Percentiles rank a stretch among this genome's conserved stretches.
These are phyloP conservation scores for Turritis glabra DNA, from an alignment of 345 rosid genomes.

Conservation along the genomic window DNA sequence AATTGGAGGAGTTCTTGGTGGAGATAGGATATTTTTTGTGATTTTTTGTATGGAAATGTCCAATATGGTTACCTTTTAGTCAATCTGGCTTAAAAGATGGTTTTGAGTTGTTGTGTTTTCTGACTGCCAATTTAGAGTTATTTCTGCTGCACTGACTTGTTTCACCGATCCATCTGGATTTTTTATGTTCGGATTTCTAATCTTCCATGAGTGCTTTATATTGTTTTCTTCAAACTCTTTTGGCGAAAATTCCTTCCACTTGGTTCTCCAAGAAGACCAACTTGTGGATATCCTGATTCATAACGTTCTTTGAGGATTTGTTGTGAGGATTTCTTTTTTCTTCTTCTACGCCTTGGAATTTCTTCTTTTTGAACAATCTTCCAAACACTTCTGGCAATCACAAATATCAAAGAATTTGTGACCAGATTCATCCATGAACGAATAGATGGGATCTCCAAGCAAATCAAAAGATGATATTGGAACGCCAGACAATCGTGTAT, in stretches of 20 bases:
- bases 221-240: too few species aligned
- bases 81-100: not conserved
- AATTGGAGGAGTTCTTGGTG: not conserved
- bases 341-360: not conserved
- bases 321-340: not conserved
- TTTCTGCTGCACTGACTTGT: not conserved
- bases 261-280: not conserved
- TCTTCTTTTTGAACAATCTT: not conserved
- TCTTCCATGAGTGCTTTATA: not conserved
- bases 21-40: not conserved
- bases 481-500: not conserved
- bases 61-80: not conserved
- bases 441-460: not conserved
- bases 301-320: not conserved
- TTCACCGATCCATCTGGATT: not conserved
- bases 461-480: not conserved
- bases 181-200: not conserved
- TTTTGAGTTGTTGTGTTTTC: not conserved
- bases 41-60: not conserved
- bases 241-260: not conserved
- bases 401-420: not conserved
- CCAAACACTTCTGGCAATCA: not conserved
- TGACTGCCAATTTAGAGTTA: not conserved
- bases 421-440: not conserved
- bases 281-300: not conserved